Evolutionary conservation across 2,329 filamentous ascomycete genomes (phyloP).

Genomic region (Fusarium pilosicola): DNA sequence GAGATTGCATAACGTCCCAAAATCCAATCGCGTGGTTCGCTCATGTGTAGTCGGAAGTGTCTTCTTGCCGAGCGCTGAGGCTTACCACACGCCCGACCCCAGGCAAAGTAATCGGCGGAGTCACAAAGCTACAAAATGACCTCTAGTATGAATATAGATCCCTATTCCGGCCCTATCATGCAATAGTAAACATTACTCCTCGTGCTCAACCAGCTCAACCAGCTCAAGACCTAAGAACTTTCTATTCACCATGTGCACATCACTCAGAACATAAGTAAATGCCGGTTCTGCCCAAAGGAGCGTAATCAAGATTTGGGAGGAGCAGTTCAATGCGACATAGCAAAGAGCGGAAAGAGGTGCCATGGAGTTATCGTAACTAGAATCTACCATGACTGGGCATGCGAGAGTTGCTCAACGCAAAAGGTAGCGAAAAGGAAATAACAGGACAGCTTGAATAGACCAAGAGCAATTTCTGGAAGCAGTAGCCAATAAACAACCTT

Average conservation of each 20-base stretch:
- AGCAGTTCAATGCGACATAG: neutral
- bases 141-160: rapidly evolving
- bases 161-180: too few relatives aligned
- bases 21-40: neutral
- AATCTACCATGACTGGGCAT: neutral
- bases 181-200: too few relatives aligned
- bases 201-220: too few relatives aligned
- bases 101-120: neutral
- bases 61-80: neutral
- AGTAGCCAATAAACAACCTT: neutral
- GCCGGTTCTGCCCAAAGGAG: neutral
- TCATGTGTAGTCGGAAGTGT: neutral
- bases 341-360: neutral
- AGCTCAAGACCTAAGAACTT: too few relatives aligned
- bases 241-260: neutral
- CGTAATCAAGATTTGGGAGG: neutral
- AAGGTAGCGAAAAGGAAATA: neutral
- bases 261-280: neutral
- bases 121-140: rapidly evolving
- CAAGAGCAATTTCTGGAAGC: rapidly evolving
- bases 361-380: too few relatives aligned
- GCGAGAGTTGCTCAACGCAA: neutral
- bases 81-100: rapidly evolving
- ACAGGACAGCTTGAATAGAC: rapidly evolving
- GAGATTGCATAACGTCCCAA: rapidly evolving